phyloP scores from a whole-genome alignment of 2,329 filamentous ascomycete species.

The Bipolaris bicolor region DNA sequence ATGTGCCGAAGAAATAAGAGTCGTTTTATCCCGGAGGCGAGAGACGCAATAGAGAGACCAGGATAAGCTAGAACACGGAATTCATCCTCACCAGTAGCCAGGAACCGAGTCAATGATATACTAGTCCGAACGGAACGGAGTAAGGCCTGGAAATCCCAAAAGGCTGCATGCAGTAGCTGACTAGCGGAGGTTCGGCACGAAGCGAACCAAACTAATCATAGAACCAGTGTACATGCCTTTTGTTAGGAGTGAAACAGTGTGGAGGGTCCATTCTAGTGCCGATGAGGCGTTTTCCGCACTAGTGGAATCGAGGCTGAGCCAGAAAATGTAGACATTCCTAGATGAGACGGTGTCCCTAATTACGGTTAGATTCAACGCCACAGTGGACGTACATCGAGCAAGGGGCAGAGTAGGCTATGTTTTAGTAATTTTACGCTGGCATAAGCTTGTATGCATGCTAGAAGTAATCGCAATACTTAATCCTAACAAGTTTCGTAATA shows the following conservation, averaged over 20 bases:
- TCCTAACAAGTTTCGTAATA: conserved; percentile 19
- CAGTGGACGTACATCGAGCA: conserved; percentile 25
- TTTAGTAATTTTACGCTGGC: conserved; percentile 33
- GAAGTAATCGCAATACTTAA: conserved; percentile 23
- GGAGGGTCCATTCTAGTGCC: conserved; percentile 23
- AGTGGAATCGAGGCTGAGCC: conserved; percentile 20
- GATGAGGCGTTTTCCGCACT: conserved; percentile 15
- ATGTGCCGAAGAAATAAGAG: background rate
- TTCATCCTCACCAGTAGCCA: background rate
- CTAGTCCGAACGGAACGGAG: conserved; percentile 21
- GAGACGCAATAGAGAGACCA: background rate
- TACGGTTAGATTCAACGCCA: conserved; percentile 20
- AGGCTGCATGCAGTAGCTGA: conserved; percentile 31
- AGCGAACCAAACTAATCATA: conserved; percentile 25
- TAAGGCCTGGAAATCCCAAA: conserved; percentile 29
- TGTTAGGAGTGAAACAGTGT: conserved; percentile 26
- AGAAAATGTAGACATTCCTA: conserved; percentile 23
- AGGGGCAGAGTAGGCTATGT: conserved; percentile 35
- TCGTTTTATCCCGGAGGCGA: background rate
- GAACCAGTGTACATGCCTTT: conserved; percentile 25
- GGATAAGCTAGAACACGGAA: background rate
- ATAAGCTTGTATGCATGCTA: conserved; percentile 41
- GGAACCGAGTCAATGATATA: conserved; percentile 36
- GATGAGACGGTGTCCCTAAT: conserved; percentile 21
- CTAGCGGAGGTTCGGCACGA: conserved; percentile 33